Evolutionary conservation across 2,329 filamentous ascomycete genomes (phyloP), one percentile per base, ranked within the genome.

Genomic region (Mycosphaerella sp.): DNA sequence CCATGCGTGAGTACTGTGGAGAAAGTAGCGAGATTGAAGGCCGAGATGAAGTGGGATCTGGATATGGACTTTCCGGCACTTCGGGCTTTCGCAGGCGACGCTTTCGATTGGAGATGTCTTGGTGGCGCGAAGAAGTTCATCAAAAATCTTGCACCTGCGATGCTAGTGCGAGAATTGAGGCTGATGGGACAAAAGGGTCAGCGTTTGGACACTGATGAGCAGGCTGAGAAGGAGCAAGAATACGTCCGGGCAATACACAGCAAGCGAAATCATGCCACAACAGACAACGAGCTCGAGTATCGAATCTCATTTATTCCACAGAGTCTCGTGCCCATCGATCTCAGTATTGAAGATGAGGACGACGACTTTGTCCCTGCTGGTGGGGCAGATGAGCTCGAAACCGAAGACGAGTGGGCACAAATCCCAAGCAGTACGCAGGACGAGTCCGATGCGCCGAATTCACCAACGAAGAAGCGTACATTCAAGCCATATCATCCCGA

Each of bases 61-160:
- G 73, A 79, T 0, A 75, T 93, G 14, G 81, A 95, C 61, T 76
- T 87, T 10, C 64, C 73, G 3, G 82, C 80, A 0, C 71, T 98
- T 36, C 80, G 92, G 36, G 77, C 79, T 11, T 96, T 95, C 67
- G 80, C 85, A 0, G 78, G 80, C 1, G 84, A 95, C 59, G 85
- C 85, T 0, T 95, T 98, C 61, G 89, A 91, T 55, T 98, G 93
- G 93, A 82, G 80, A 4, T 86, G 84, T 62, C 80, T 84, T 29
- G 79, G 79, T 48, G 92, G 91, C 0, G 90, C 91, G 12, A 81
- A 86, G 65, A 95, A 95, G 66, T 87, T 95, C 57, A 84, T 95
- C 29, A 81, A 85, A 11, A 85, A 87, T 29, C 74, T 97, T 9
- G 86, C 89, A 0, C 87, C 89, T 9, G 83, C 85, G 6, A 72